Percentiles rank a stretch among this genome's conserved stretches.
Evolutionary conservation across 169 alveolate species (phyloP).

Genomic region (Cryptosporidium xiaoi): DNA sequence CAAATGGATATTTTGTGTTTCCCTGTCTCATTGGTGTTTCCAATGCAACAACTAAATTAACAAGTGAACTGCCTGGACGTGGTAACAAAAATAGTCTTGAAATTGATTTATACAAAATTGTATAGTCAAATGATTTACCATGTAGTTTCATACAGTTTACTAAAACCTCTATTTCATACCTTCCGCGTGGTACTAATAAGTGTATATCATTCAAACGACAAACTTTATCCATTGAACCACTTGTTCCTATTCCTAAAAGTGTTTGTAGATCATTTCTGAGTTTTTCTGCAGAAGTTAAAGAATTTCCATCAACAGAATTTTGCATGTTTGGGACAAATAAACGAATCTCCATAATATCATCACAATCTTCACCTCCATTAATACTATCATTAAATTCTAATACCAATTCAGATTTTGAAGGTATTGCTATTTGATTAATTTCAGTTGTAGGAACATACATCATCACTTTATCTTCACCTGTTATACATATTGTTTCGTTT

Average conservation of each 20-base stretch:
- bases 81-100: constrained; percentile 93
- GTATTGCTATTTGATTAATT: constrained; percentile 69
- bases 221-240: constrained; percentile 84
- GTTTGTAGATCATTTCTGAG: constrained; percentile 17
- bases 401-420: constrained; percentile 69
- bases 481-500: constrained; percentile 50
- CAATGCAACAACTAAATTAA: constrained; percentile 91
- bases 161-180: constrained; percentile 92
- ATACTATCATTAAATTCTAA: constrained; percentile 54
- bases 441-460: constrained; percentile 56
- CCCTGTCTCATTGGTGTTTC: constrained; percentile 95
- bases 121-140: constrained; percentile 96
- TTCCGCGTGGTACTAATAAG: constrained; percentile 95
- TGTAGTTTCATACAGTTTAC: constrained; percentile 91
- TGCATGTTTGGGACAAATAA: constrained; percentile 58
- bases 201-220: constrained; percentile 93
- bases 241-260: constrained; percentile 68
- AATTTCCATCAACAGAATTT: constrained; percentile 21
- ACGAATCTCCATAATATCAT: constrained; percentile 65
- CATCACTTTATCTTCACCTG: constrained; percentile 44
- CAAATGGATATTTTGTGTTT: constrained; percentile 94
- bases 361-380: constrained; percentile 50
- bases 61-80: constrained; percentile 93
- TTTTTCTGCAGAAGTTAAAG: constrained; percentile 28
- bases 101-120: constrained; percentile 90